These are phyloP conservation scores for Liquidambar formosana DNA, from an alignment of 164 flowering plant species.

Conservation along the genomic window DNA sequence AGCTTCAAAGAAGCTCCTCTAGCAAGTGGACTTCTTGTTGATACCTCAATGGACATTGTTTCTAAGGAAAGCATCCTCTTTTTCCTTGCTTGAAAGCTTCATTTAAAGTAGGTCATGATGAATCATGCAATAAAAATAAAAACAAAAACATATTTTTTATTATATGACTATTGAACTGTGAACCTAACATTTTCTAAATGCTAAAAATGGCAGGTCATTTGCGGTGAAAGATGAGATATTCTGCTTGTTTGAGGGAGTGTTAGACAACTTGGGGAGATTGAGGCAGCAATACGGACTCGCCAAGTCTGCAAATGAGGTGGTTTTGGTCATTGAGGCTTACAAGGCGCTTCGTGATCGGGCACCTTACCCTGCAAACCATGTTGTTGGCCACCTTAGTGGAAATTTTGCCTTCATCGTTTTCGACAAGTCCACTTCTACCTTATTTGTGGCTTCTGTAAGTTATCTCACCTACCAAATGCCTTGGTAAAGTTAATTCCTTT, in stretches of 20 bases:
- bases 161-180: no score
- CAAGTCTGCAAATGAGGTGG: conserved; percentile 77
- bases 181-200: no score
- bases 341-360: conserved; percentile 94
- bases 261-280: conserved; percentile 82
- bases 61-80: no score
- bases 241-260: conserved; percentile 84
- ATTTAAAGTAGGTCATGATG: no score
- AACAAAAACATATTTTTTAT: no score
- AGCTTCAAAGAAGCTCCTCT: no score
- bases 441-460: conserved; percentile 90
- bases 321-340: conserved; percentile 87
- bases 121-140: no score
- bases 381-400: conserved; percentile 87
- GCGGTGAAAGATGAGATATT: conserved; percentile 91
- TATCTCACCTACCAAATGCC: conserved; percentile 1
- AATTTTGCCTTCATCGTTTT: conserved; percentile 75
- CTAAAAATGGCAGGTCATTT: conserved; percentile 60
- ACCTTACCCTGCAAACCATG: conserved; percentile 89
- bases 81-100: no score
- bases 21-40: no score
- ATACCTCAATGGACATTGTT: no score
- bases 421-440: conserved; percentile 77
- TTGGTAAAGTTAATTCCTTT: not conserved
- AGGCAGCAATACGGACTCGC: conserved; percentile 85